Percentiles rank a stretch among this genome's conserved stretches.
Evolutionary conservation across 768 basidiomycete genomes (phyloP).

Genomic region (Suillus lakei): DNA sequence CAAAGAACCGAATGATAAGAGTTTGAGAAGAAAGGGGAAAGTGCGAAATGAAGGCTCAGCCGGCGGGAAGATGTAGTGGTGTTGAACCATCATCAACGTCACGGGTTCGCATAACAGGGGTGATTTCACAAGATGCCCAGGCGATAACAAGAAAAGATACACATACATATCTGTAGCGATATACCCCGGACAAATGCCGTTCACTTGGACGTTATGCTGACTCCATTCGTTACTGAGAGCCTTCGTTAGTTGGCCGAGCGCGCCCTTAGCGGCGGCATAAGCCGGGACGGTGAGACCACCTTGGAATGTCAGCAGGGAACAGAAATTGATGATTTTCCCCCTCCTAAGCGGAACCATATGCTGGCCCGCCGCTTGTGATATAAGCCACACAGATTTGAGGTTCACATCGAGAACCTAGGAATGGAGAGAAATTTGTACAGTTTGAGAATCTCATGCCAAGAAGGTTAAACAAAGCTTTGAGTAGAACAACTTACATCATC

Average conservation of each 20-base stretch:
- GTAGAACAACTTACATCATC: slow-evolving; percentile 60
- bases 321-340: slow-evolving; percentile 76
- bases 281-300: slow-evolving; percentile 81
- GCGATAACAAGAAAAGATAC: slow-evolving; percentile 25
- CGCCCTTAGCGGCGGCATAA: slow-evolving; percentile 91
- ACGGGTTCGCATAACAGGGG: slow-evolving; percentile 10
- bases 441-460: slow-evolving; percentile 15
- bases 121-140: slow-evolving; percentile 3
- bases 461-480: slow-evolving; percentile 29
- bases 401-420: slow-evolving; percentile 82
- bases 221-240: slow-evolving; percentile 95
- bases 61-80: background rate
- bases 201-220: slow-evolving; percentile 84
- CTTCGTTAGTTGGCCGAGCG: slow-evolving; percentile 84
- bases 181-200: slow-evolving; percentile 88
- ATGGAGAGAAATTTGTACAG: slow-evolving; percentile 13
- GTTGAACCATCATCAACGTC: background rate
- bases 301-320: slow-evolving; percentile 54
- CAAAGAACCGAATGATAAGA: slow-evolving; percentile 12
- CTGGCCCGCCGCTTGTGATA: slow-evolving; percentile 83
- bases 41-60: slow-evolving; percentile 1
- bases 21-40: slow-evolving; percentile 5
- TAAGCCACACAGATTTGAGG: slow-evolving; percentile 85
- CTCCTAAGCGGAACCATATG: slow-evolving; percentile 84
- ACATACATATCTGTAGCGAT: slow-evolving; percentile 87